A percentile compares a stretch with the other conserved stretches of the same genome.
Conservation (phyloP, 78 protist species). For the Corallochytrium limacisporum region DNA sequence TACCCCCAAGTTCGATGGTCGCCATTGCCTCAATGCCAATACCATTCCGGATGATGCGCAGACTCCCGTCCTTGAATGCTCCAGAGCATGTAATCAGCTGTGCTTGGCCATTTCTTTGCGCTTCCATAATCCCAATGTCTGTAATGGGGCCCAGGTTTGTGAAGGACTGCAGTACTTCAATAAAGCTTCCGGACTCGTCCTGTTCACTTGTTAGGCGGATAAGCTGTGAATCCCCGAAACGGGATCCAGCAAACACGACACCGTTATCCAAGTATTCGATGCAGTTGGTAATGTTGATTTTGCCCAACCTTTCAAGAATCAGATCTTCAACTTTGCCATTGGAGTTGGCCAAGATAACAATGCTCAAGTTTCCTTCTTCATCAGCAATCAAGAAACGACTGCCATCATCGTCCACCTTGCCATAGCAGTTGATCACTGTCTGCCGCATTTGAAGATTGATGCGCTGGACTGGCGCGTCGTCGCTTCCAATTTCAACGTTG, state of each 20-base stretch:
- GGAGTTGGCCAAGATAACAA: not conserved
- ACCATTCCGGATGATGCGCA: conserved; percentile 76
- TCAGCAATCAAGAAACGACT: conserved; percentile 40
- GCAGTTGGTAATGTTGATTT: conserved; percentile 16
- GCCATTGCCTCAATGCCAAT: conserved; percentile 79
- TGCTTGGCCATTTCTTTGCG: conserved; percentile 65
- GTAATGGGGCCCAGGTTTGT: conserved; percentile 75
- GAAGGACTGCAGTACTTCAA: conserved; percentile 29
- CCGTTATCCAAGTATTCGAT: conserved; percentile 54
- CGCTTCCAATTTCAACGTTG: conserved; percentile 1
- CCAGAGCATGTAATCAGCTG: conserved; percentile 82
- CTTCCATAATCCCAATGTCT: conserved; percentile 62
- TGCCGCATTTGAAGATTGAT: not conserved
- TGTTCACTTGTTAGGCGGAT: conserved; percentile 29
- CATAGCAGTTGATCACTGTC: conserved; percentile 8
- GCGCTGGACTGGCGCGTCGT: not conserved
- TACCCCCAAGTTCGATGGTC: conserved; percentile 55
- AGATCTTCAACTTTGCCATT: conserved; percentile 5
- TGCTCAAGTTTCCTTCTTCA: conserved; percentile 19
- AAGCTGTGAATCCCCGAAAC: conserved; percentile 62
- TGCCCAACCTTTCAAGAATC: conserved; percentile 28
- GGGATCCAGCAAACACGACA: conserved; percentile 60
- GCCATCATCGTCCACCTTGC: conserved; percentile 27
- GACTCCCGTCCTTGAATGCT: conserved; percentile 42
- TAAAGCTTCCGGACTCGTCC: not conserved